phyloP scores from a whole-genome alignment of 1,284 basidiomycete species.

The Chiua sp. region DNA sequence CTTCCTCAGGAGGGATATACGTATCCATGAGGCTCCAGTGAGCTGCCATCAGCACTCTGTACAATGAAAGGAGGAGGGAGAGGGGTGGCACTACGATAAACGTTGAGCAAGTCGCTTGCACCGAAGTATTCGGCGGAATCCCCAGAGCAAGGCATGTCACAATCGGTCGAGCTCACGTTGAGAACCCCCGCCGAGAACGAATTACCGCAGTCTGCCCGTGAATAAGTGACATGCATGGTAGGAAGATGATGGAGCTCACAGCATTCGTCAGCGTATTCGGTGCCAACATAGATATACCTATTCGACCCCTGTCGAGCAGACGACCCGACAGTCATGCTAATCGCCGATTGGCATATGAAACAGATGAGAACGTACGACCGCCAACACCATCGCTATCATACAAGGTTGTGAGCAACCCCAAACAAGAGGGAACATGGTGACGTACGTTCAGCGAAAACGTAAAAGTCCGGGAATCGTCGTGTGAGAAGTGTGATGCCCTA shows the following conservation, averaged over 20 bases:
- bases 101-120: conserved; percentile 59
- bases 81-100: conserved; percentile 64
- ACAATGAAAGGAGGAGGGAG: conserved; percentile 57
- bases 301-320: conserved; percentile 52
- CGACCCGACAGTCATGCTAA: conserved; percentile 65
- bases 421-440: conserved; percentile 2
- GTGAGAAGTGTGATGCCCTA: conserved; percentile 9
- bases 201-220: conserved; percentile 63
- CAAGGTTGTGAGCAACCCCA: background rate
- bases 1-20: too few species aligned
- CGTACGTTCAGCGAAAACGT: conserved; percentile 8
- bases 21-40: too few species aligned
- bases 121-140: conserved; percentile 65
- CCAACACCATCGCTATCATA: conserved; percentile 52
- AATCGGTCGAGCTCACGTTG: conserved; percentile 54
- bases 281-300: conserved; percentile 63
- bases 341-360: conserved; percentile 47
- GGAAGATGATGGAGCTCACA: conserved; percentile 47
- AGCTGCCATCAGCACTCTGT: conserved; percentile 7
- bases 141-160: conserved; percentile 67
- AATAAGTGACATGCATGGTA: background rate
- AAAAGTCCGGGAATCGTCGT: background rate
- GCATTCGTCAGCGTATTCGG: conserved; percentile 63
- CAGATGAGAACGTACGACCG: conserved; percentile 56
- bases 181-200: conserved; percentile 51